A percentile compares a stretch with the other conserved stretches of the same genome.
These are phyloP conservation scores for Cytospora piceae DNA, from an alignment of 2,329 filamentous ascomycete genomes.

Conservation along the genomic window DNA sequence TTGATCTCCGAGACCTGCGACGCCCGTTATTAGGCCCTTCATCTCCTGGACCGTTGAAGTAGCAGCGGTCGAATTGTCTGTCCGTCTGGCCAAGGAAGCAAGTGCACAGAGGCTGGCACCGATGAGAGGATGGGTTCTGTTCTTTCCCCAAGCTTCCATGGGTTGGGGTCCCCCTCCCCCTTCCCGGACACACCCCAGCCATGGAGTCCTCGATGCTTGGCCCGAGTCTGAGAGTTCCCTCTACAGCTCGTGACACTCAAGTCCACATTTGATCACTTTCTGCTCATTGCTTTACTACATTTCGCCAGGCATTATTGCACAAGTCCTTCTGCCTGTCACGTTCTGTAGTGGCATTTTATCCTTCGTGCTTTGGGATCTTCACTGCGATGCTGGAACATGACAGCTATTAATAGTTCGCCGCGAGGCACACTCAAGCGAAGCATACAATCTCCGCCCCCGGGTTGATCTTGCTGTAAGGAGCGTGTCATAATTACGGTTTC, in stretches of 20 bases:
- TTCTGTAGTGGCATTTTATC: not conserved
- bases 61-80: slow-evolving; percentile 6
- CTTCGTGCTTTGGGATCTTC: not conserved
- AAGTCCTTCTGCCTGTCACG: not conserved
- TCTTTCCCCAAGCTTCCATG: not conserved
- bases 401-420: not conserved
- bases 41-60: slow-evolving; percentile 8
- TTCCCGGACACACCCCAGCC: not conserved
- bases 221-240: too few species aligned
- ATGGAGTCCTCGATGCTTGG: not conserved
- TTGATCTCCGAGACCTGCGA: slow-evolving; percentile 3
- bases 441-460: not conserved
- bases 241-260: not conserved
- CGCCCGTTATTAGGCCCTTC: slow-evolving; percentile 6
- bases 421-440: slow-evolving; percentile 1
- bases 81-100: slow-evolving; percentile 20
- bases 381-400: too few species aligned
- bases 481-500: slow-evolving; percentile 2
- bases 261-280: not conserved
- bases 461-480: not conserved
- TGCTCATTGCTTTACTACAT: not conserved
- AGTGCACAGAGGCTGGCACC: slow-evolving; percentile 1
- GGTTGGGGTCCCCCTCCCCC: not conserved
- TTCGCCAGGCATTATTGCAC: too few species aligned
- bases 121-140: not conserved